Base-by-base conservation (phyloP, 202 grass and related monocot species). In the Musa balbisiana region DNA sequence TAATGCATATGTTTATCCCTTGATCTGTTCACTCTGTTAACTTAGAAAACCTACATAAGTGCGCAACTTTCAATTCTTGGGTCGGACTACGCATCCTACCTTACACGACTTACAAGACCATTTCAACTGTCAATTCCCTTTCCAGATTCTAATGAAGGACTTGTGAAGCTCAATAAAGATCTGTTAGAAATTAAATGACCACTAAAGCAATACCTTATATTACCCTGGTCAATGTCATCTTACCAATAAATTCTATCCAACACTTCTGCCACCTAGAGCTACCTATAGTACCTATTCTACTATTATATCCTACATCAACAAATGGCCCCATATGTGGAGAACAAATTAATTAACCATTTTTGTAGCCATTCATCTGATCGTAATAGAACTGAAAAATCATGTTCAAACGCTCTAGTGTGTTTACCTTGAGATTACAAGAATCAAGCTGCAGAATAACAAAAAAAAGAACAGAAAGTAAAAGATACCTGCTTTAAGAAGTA, bases 401-500 rank as follows among this genome's bases (percentile, higher is more conserved):
- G 29, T 70, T 51, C 51, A n/a, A 51, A 70, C 21, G 4, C 52
- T 16, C 51, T 55, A 21, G 52, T 22, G 24, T 19, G 27, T 16
- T 62, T 33, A 74, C 1, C 24, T 29, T 29, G 26, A 29, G 9
- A 56, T 74, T 11, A 74, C 11, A 74, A 55, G n/a, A 50, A 73
- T 73, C 64, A 52, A 50, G 49, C 14, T 73, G 52, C 21, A 67
- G 23, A 74, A 74, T 14, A 53, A 55, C 13, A 26, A 2, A 55
- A 54, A 15, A 13, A 73, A 49, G 4, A 68, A 58, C 6, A 55
- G 16, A 76, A 52, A 60, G 17, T 56, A 2, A 11, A 79, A 83
- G 75, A 76, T 95, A 99, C 95, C 95, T 75, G 87, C 63, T 92
- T 87, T 80, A 97, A 87, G 79, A 97, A 97, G 83, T 95, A 99